These are phyloP conservation scores for Lactarius quietus DNA, from an alignment of 768 basidiomycete genomes.

Conservation along the genomic window DNA sequence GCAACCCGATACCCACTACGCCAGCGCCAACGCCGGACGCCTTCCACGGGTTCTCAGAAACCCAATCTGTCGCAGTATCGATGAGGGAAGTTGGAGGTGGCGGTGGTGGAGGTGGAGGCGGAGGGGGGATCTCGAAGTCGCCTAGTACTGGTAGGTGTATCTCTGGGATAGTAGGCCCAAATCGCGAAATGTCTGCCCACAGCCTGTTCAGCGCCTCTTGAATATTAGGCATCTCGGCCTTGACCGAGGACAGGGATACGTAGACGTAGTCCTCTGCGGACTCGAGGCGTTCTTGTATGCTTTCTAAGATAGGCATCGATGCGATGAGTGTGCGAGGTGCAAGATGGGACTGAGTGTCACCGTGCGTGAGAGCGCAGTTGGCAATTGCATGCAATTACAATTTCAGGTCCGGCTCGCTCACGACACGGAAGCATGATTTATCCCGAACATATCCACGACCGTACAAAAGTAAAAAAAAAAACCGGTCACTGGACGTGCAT, in stretches of 20 bases:
- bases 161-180: slow-evolving; percentile 52
- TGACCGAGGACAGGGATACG: slow-evolving; percentile 51
- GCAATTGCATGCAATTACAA: neutral
- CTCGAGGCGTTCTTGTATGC: slow-evolving; percentile 39
- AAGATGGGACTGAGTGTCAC: neutral
- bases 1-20: slow-evolving; percentile 56
- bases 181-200: slow-evolving; percentile 78
- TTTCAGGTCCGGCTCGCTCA: neutral
- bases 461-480: neutral
- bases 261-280: slow-evolving; percentile 69
- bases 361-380: neutral
- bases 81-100: slow-evolving; percentile 44
- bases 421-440: neutral
- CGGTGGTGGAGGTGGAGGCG: slow-evolving; percentile 48
- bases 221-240: slow-evolving; percentile 58
- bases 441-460: neutral
- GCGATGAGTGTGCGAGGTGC: neutral
- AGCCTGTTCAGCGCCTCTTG: slow-evolving; percentile 64
- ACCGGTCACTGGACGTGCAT: neutral
- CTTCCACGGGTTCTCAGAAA: slow-evolving; percentile 58
- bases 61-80: slow-evolving; percentile 49
- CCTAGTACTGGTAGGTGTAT: slow-evolving; percentile 64
- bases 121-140: slow-evolving; percentile 69
- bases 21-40: slow-evolving; percentile 52
- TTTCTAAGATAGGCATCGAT: slow-evolving; percentile 24